A percentile compares a stretch with the other conserved stretches of the same genome.
These are phyloP conservation scores for Fusarium algeriense DNA, from an alignment of 2,329 filamentous ascomycete species.

Conservation along the genomic window DNA sequence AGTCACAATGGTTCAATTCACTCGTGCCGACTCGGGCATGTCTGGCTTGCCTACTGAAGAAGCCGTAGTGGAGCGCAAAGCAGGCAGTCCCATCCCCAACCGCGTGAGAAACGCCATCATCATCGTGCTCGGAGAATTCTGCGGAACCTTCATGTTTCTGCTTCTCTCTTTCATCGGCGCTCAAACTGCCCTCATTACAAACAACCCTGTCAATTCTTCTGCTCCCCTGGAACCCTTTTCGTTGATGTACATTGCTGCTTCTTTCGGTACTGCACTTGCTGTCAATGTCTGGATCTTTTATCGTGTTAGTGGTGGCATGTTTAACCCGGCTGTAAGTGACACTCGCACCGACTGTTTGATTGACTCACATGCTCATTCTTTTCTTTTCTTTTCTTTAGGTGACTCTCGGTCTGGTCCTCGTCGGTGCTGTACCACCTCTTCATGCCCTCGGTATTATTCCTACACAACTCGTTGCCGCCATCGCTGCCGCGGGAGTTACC, in stretches of 20 bases:
- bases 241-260: slow-evolving; percentile 63
- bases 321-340: slow-evolving; percentile 62
- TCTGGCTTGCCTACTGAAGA: slow-evolving; percentile 30
- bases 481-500: slow-evolving; percentile 69
- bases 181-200: slow-evolving; percentile 53
- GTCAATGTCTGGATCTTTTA: slow-evolving; percentile 70
- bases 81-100: slow-evolving; percentile 12
- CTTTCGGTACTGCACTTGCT: slow-evolving; percentile 63
- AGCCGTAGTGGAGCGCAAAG: slow-evolving; percentile 15
- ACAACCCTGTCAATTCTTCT: slow-evolving; percentile 43
- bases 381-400: slow-evolving; percentile 49
- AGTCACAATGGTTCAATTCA: slow-evolving; percentile 29
- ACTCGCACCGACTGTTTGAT: background rate
- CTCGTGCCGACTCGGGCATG: slow-evolving; percentile 12
- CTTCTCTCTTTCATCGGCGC: slow-evolving; percentile 58
- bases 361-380: slow-evolving; percentile 5
- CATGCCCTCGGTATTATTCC: slow-evolving; percentile 65
- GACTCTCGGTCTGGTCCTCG: slow-evolving; percentile 71
- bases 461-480: slow-evolving; percentile 69
- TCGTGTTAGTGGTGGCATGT: slow-evolving; percentile 64
- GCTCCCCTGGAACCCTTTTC: slow-evolving; percentile 51
- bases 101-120: slow-evolving; percentile 53
- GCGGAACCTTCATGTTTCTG: slow-evolving; percentile 67
- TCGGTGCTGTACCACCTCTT: slow-evolving; percentile 66
- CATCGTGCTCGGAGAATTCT: slow-evolving; percentile 63